Evolutionary conservation across 2,329 filamentous ascomycete species (phyloP).

Genomic region (Calycina herbarum): DNA sequence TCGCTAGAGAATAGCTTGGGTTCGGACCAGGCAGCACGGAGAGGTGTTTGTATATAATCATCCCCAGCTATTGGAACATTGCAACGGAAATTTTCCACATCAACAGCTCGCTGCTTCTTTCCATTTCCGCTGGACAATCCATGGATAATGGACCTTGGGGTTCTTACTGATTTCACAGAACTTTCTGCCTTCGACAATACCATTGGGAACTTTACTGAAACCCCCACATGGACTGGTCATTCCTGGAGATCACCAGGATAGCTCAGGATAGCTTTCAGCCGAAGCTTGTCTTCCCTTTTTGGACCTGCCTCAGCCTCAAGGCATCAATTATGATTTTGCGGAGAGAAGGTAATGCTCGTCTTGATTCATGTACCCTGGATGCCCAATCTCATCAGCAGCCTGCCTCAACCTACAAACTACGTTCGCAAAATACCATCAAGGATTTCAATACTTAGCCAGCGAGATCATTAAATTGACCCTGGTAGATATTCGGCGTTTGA

Average conservation of each 20-base stretch:
- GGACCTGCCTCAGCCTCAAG: background rate
- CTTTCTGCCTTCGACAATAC: background rate
- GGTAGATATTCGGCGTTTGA: background rate
- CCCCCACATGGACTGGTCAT: background rate
- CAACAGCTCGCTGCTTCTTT: conserved; percentile 9
- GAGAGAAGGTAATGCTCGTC: background rate
- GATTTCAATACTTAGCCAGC: background rate
- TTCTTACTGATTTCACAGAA: conserved; percentile 8
- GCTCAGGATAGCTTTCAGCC: background rate
- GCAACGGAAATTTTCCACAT: conserved; percentile 22
- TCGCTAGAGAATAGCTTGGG: conserved; percentile 20
- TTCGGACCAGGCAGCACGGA: conserved; percentile 30
- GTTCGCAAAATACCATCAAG: background rate
- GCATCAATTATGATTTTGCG: background rate
- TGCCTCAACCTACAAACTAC: background rate
- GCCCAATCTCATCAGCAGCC: background rate
- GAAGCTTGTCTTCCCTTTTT: background rate
- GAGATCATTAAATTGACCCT: background rate
- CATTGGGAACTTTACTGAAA: background rate
- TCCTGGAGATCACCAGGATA: background rate
- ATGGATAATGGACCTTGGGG: conserved; percentile 5
- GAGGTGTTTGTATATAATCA: conserved; percentile 28
- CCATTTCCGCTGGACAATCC: conserved; percentile 12
- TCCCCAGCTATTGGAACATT: conserved; percentile 17
- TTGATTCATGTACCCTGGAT: background rate